Base-by-base conservation (phyloP, 441 rosid species). In the Theobroma grandiflorum region DNA sequence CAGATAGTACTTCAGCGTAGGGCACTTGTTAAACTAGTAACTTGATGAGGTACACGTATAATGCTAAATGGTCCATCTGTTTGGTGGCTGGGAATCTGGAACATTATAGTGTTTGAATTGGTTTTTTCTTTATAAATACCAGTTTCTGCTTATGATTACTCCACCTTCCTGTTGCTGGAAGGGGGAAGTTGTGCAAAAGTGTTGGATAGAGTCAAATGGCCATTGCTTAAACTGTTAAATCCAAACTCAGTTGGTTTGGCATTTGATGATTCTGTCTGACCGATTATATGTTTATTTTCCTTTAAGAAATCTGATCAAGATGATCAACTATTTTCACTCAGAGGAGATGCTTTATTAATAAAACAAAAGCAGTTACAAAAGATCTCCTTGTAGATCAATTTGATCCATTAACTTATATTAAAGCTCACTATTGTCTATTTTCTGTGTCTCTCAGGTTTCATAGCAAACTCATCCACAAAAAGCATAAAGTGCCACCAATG, bases 1-100 rank as follows among this genome's bases (percentile, higher is more conserved):
- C 91, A 20, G 99, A 95, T 82, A 53, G 89, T 85, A 92, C 97
- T 76, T 52, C 31, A 0, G 72, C 90, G 6, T 65, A 81, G 64
- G 16, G 74, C 6, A 31, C 71, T 6, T 35, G 49, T 33, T 78
- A 70, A 69, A 31, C n/a, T 42, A 49, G 57, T 59, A 20, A 18
- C 20, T 38, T 40, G 16, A 35, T 52, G 45, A 35, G 75, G 43
- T 50, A 71, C 43, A 8, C 8, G 31, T 33, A 8, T 33, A 33
- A 4, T 16, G 15, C 26, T 71, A 9, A 52, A 50, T 52, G 26
- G 15, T 50, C 45, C 75, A 0, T 71, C 31, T 50, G 75, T 52
- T 50, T 6, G 61, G 43, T 50, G 59, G 59, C 61, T 50, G 16
- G 16, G 16, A 71, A 71, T 31, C 75, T 8, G 52, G 43, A 33